Conservation (phyloP, 352 stramenopile species). For the Phytophthora pini region DNA sequence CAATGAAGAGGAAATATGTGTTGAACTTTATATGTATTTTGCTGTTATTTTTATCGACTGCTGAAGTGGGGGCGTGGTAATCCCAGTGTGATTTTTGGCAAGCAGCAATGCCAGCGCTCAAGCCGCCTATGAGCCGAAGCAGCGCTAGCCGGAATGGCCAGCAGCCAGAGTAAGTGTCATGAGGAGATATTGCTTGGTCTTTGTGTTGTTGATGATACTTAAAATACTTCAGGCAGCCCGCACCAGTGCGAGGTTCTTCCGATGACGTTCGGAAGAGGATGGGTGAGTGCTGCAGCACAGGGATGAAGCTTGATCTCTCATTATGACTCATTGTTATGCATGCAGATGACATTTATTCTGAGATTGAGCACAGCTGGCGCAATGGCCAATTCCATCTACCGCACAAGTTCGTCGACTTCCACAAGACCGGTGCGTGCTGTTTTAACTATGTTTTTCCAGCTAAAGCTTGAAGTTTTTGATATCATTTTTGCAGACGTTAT, state of each 20-base stretch:
- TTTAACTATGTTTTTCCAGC: not conserved
- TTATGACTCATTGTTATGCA: not conserved
- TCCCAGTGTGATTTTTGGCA: constrained; percentile 3
- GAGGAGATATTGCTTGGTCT: not conserved
- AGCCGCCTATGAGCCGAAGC: constrained; percentile 6
- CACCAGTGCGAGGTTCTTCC: constrained; percentile 26
- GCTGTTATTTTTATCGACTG: constrained; percentile 31
- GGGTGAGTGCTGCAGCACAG: constrained; percentile 22
- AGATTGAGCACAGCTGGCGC: constrained; percentile 65
- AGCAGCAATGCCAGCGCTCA: constrained; percentile 7
- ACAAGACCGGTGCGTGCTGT: constrained; percentile 47
- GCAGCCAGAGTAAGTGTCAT: constrained; percentile 21
- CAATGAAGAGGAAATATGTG: constrained; percentile 28
- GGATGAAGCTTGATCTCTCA: not conserved
- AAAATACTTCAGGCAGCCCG: constrained; percentile 14
- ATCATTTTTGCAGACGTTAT: constrained; percentile 58
- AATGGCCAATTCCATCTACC: constrained; percentile 61
- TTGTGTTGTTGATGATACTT: constrained; percentile 1
- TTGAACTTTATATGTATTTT: constrained; percentile 25
- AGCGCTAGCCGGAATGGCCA: constrained; percentile 4
- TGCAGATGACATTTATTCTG: constrained; percentile 68
- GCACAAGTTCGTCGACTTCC: constrained; percentile 74
- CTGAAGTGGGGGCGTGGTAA: constrained; percentile 2
- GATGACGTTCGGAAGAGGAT: constrained; percentile 58
- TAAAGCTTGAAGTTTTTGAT: not conserved